Evolutionary conservation across 2,329 filamentous ascomycete species (phyloP).

Genomic region (Tolypocladium inflatum): DNA sequence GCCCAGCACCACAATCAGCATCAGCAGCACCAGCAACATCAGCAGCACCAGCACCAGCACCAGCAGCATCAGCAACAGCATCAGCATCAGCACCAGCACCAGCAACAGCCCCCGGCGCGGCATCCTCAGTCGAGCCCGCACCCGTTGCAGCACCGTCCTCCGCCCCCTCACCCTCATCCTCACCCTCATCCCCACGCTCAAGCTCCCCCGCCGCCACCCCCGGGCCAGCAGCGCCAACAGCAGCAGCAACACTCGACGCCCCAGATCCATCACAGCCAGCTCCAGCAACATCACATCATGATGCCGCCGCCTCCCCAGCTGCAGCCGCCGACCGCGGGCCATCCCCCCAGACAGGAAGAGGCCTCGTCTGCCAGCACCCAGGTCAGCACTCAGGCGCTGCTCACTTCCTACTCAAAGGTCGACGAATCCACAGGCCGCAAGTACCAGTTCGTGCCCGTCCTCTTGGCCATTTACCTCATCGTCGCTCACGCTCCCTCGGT

Average conservation of each 20-base stretch:
- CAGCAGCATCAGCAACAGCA: slow-evolving; percentile 11
- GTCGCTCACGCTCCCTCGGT: not conserved
- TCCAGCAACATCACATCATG: slow-evolving; percentile 5
- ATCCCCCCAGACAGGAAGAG: slow-evolving; percentile 14
- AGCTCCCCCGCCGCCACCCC: not conserved
- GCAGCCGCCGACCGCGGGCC: slow-evolving; percentile 6
- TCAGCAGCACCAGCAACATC: slow-evolving; percentile 14
- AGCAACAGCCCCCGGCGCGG: slow-evolving; percentile 2
- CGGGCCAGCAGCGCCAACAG: not conserved
- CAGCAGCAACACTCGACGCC: not conserved
- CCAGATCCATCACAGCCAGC: not conserved
- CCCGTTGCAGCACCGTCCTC: not conserved
- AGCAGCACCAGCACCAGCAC: slow-evolving; percentile 1
- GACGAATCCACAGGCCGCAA: slow-evolving; percentile 23
- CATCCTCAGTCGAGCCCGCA: slow-evolving; percentile 12
- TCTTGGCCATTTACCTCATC: slow-evolving; percentile 7
- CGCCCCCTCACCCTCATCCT: slow-evolving; percentile 9
- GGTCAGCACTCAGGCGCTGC: slow-evolving; percentile 8
- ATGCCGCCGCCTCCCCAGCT: slow-evolving; percentile 7
- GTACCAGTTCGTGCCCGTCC: slow-evolving; percentile 18
- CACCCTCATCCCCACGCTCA: slow-evolving; percentile 10
- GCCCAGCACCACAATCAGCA: slow-evolving; percentile 7
- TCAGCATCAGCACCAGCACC: slow-evolving; percentile 2
- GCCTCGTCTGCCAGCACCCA: slow-evolving; percentile 9
- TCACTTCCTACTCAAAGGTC: slow-evolving; percentile 21